Conservation (phyloP, 106 monocot genomes). For the Apostasia shenzhenica region DNA sequence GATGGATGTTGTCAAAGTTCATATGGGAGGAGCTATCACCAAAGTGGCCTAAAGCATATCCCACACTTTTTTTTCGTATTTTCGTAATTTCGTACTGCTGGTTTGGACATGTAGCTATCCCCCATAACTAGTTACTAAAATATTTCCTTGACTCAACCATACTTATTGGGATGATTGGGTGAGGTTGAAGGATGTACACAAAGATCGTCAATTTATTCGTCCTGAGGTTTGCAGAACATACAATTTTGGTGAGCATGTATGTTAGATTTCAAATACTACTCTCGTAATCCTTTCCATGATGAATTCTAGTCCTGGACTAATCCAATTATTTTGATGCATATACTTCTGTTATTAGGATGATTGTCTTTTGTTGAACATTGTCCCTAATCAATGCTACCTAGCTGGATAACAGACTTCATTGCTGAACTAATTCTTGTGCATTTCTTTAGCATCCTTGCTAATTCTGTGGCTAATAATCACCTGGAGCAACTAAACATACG, state of each 20-base stretch:
- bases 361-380: too few species aligned
- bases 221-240: conserved; percentile 99
- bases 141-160: conserved; percentile 67
- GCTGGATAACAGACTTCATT: too few species aligned
- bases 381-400: too few species aligned
- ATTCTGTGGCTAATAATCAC: too few species aligned
- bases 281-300: too few species aligned
- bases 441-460: too few species aligned
- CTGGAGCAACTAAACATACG: too few species aligned
- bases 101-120: not conserved
- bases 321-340: too few species aligned
- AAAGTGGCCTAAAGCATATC: conserved; percentile 99
- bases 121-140: not conserved
- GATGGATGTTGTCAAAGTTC: conserved; percentile 96
- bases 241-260: conserved; percentile 99
- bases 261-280: not conserved
- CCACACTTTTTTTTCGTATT: conserved; percentile 15
- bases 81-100: conserved; percentile 1
- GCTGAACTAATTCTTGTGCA: too few species aligned
- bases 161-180: conserved; percentile 99
- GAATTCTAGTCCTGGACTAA: too few species aligned
- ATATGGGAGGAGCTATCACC: conserved; percentile 94
- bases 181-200: conserved; percentile 85
- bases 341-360: too few species aligned
- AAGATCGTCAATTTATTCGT: conserved; percentile 86